These are phyloP conservation scores for Suillus subluteus DNA, from an alignment of 768 basidiomycete genomes.

Conservation along the genomic window DNA sequence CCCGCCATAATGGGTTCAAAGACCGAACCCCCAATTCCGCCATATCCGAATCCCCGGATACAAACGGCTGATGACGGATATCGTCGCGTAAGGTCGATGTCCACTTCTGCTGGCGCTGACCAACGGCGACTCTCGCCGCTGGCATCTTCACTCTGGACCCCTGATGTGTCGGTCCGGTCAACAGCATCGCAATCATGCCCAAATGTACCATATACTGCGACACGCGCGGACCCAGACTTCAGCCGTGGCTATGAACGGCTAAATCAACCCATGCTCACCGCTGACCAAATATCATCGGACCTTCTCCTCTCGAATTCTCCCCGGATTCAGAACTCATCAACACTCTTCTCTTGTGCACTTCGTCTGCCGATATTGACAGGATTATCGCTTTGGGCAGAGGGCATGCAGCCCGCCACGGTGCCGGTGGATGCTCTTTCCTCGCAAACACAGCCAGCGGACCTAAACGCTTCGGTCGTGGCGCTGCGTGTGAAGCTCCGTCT, in stretches of 20 bases:
- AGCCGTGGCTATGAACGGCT: constrained; percentile 6
- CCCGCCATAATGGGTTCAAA: constrained; percentile 23
- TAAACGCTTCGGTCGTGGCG: constrained; percentile 44
- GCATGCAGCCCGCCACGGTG: constrained; percentile 65
- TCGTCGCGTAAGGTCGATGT: constrained; percentile 35
- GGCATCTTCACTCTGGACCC: constrained; percentile 31
- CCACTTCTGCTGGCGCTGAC: constrained; percentile 33
- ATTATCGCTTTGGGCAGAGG: constrained; percentile 64
- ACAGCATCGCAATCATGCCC: constrained; percentile 32
- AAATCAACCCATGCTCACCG: constrained; percentile 4
- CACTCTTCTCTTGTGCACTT: constrained; percentile 33
- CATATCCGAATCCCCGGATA: constrained; percentile 23
- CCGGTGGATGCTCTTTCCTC: constrained; percentile 58
- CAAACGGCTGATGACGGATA: constrained; percentile 30
- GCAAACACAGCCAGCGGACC: constrained; percentile 39
- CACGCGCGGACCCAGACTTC: constrained; percentile 22
- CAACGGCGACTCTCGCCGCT: constrained; percentile 37
- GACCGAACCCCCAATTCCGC: constrained; percentile 31
- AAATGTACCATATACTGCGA: constrained; percentile 27
- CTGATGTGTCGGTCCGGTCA: constrained; percentile 25
- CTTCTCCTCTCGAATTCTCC: constrained; percentile 34
- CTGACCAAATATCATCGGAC: constrained; percentile 30
- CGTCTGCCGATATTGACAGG: constrained; percentile 39
- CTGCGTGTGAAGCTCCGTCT: constrained; percentile 63
- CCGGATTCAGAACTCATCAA: constrained; percentile 29